Base-by-base conservation (phyloP, 108 stramenopile species). In the Schizochytrium sp. region DNA sequence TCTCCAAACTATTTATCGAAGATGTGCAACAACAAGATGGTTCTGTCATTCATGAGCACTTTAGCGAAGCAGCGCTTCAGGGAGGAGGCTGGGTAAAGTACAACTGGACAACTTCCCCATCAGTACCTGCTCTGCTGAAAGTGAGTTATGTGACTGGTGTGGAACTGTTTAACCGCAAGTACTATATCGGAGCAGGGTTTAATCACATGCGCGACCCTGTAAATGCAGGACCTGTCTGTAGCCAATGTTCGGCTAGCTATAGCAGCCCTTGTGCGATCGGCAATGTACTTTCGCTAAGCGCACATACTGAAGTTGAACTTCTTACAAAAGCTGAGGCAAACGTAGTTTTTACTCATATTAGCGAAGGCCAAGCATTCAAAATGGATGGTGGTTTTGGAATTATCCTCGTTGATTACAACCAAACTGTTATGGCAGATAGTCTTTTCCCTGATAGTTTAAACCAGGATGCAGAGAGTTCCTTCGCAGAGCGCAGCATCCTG, bases 201-300 rank as follows among this genome's bases (percentile, higher is more conserved):
- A 69, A 69, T 15, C 64, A 69, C 64, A 69, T 69, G 40, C 64
- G 64, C 64, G 64, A 69, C 44, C 64, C 64, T 7, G 64, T 44
- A 38, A 44, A 38, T 0, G 0, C 7, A 44, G 28, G 64, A 10
- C 5, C 64, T 7, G 10, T 69, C 42, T 69, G 64, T 44, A 13
- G 12, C 64, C 40, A 38, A 8, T 69, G 64, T 44, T 69, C 64
- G 12, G 64, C 28, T 5, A 44, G 44, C 19, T 69, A 69, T 69
- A 69, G 64, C 64, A 44, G 44, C 42, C 3, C 64, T 38, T 69
- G 64, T 44, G 64, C 64, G 42, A 69, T 69, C 44, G 64, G 64
- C 12, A 69, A 69, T 69, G 64, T 69, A 10, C 64, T 69, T 7
- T 28, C 64, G 64, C 15, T 69, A 7, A 44, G 42, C 15, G 64